Evolutionary conservation across 495 filamentous ascomycete species (phyloP), one percentile per base, ranked within the genome.

Genomic region (Podospora pseudocomata): DNA sequence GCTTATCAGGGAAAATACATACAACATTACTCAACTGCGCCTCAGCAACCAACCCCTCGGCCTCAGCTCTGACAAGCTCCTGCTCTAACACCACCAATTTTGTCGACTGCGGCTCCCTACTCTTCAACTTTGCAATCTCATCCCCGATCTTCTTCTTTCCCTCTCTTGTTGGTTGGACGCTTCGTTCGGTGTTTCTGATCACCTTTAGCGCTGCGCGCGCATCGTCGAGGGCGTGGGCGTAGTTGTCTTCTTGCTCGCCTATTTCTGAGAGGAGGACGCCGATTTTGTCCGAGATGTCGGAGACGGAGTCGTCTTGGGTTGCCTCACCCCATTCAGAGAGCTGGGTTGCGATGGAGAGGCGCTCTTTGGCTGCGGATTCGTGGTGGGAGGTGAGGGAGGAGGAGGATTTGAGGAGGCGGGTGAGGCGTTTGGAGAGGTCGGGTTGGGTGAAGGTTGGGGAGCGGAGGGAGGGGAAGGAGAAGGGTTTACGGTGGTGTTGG

Each of bases 291-390:
- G 90, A 90, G 66, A 99, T 85, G 76, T 97, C 94, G 9, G 87
- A 91, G 72, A 99, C 80, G 53, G 89, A 88, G 60, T 95, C 93
- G 75, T 99, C 95, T 4, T 85, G 83, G 3, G 93, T 95, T 56
- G 89, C 85, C 77, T 97, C 93, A 64, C 95, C 96, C 96, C 96
- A 98, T 66, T 97, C 95, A 5, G 91, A 94, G n/a, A 99, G 86
- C 80, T 97, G 93, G 2, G 87, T 86, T 9, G 94, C 94, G 72
- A 97, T 90, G 18, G 89, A 87, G 53, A 91, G 79, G 66, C 92
- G 91, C 79, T 95, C 92, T 60, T 88, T 88, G 23, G 87, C 91
- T 11, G 95, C 95, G 0, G 87, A 76, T 79, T 96, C 91, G 78
- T 97, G 90, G 62, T 90, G 90, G 39, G 87, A 82, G 72, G 97